phyloP scores from a whole-genome alignment of 2,329 filamentous ascomycete species.

The Zymoseptoria tritici region DNA sequence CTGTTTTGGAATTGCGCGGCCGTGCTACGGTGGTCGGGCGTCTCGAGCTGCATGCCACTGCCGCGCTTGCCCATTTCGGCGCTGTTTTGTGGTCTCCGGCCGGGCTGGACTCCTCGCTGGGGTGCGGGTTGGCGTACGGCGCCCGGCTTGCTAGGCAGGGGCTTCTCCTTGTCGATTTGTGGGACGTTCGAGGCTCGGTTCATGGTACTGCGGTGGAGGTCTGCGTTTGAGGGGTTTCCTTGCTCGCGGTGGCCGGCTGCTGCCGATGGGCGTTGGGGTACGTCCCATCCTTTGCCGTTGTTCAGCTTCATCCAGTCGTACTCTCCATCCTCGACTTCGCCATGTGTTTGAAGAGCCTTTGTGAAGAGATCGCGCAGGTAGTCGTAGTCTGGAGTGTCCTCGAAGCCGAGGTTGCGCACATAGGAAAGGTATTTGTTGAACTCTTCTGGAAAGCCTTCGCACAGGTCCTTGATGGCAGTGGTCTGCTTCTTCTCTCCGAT shows the following conservation, averaged over 20 bases:
- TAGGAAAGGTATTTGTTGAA: conserved; percentile 97
- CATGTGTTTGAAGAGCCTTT: conserved; percentile 86
- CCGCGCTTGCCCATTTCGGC: conserved; percentile 55
- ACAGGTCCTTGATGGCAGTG: conserved; percentile 91
- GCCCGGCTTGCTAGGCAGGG: conserved; percentile 51
- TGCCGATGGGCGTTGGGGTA: conserved; percentile 61
- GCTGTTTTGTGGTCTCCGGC: conserved; percentile 26
- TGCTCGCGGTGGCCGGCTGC: conserved; percentile 66
- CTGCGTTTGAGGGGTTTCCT: conserved; percentile 75
- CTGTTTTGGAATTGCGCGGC: conserved; percentile 96
- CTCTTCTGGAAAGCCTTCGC: conserved; percentile 93
- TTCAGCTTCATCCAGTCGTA: conserved; percentile 99
- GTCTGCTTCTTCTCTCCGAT: conserved; percentile 99
- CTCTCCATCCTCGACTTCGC: conserved; percentile 93
- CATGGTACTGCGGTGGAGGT: conserved; percentile 52
- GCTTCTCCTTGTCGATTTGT: conserved; percentile 21
- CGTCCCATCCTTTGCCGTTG: conserved; percentile 87
- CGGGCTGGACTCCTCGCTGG: conserved; percentile 43
- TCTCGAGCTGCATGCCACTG: conserved; percentile 73
- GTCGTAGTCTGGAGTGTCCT: conserved; percentile 97
- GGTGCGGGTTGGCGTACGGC: conserved; percentile 61
- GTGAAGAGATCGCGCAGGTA: conserved; percentile 95
- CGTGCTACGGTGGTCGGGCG: conserved; percentile 67
- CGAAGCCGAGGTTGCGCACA: conserved; percentile 94
- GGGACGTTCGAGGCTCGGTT: conserved; percentile 57